Base-by-base conservation (phyloP, 176 grass and related monocot genomes). In the Musa acuminata region DNA sequence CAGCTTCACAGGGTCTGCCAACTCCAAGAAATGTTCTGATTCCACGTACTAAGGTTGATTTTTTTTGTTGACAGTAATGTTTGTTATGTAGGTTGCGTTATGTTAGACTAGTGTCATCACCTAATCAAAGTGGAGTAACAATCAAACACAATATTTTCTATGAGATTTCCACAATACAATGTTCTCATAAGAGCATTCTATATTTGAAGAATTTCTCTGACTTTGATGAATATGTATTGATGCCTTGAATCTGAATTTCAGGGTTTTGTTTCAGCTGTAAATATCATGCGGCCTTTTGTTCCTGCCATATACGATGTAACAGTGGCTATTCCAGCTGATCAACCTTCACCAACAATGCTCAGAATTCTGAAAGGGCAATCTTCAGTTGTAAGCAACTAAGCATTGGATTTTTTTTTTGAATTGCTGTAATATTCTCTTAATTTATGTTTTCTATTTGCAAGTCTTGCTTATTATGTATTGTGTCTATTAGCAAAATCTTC, bases 251-350 rank as follows among this genome's bases (percentile, higher is more conserved):
- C 35, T 43, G 35, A 82, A 62, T 82, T 60, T 26, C 82, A 96
- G 93, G 93, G 93, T 50, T 96, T 96, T 71, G 93, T 96, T 52
- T 87, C 93, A 67, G 87, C 93, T 69, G 89, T 96, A 76, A 92
- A 78, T 79, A 86, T 78, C 57, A 96, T 92, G 92, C 82, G 87
- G 21, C 77, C 88, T 85, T 96, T 92, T 80, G 93, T 96, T 72
- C 93, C 93, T 71, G 89, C 93, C 79, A 86, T 96, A 72, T 92
- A 90, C 8, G 93, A 96, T 55, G 85, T 86, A 76, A 96, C 93
- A 75, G 93, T 96, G 68, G 88, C 87, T 73, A 87, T 96, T 90
- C 93, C 93, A 17, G 76, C 92, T 84, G 76, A 92, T 80, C 86
- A 90, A 80, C 92, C 89, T 73, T 78, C 88, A 81, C 92, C 92